Conservation (phyloP, 768 basidiomycete species). For the Hygrocybe punicea region DNA sequence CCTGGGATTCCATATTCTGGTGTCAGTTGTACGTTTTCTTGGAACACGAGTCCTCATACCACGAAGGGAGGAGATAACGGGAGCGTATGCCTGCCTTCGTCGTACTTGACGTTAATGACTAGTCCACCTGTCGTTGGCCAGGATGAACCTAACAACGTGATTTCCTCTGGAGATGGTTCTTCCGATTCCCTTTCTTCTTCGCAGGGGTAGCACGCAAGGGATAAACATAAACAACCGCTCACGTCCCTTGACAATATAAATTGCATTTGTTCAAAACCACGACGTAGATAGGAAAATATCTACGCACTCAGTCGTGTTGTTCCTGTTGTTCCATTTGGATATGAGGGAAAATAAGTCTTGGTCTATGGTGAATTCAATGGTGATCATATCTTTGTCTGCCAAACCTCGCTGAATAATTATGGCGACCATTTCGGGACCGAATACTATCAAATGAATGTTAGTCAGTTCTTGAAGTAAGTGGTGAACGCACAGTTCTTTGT, state of each 20-base stretch:
- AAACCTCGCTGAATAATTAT: slow-evolving; percentile 27
- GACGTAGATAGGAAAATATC: background rate
- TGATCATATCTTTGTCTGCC: slow-evolving; percentile 13
- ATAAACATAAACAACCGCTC: slow-evolving; percentile 39
- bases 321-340: slow-evolving; percentile 40
- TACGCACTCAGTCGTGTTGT: slow-evolving; percentile 34
- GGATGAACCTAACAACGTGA: slow-evolving; percentile 30
- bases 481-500: background rate
- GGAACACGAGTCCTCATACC: slow-evolving; percentile 23
- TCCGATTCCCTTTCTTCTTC: slow-evolving; percentile 18
- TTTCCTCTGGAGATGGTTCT: slow-evolving; percentile 16
- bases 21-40: background rate
- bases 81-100: slow-evolving; percentile 27
- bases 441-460: slow-evolving; percentile 4
- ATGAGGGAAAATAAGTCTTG: slow-evolving; percentile 21
- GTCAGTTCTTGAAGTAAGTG: background rate
- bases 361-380: slow-evolving; percentile 24
- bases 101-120: slow-evolving; percentile 34
- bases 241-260: slow-evolving; percentile 32
- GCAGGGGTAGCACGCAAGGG: slow-evolving; percentile 44
- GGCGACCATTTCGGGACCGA: slow-evolving; percentile 16
- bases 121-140: slow-evolving; percentile 45
- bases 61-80: slow-evolving; percentile 44
- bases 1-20: slow-evolving; percentile 25
- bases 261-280: background rate